Conservation (phyloP, 257 asterid species). For the Thymus mandschuricus region DNA sequence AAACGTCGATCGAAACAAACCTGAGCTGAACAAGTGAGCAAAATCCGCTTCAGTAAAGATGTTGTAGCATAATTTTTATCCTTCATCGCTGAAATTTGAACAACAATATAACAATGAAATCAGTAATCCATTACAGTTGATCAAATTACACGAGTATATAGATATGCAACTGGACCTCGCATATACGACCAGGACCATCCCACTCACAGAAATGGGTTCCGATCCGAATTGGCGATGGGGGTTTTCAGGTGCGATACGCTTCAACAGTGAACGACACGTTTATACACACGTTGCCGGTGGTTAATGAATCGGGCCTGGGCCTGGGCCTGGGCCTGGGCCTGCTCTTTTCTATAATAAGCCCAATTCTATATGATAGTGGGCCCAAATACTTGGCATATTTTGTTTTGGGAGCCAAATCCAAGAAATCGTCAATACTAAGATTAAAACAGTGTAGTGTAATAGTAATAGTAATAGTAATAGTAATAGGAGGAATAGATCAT, state of each 20-base stretch:
- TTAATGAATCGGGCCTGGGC: too few relatives aligned
- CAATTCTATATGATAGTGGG: too few relatives aligned
- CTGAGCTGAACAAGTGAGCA: slow-evolving; percentile 80
- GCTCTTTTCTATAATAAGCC: too few relatives aligned
- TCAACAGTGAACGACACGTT: slow-evolving; percentile 41
- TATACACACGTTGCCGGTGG: too few relatives aligned
- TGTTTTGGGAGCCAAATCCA: too few relatives aligned
- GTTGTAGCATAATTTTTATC: slow-evolving; percentile 66
- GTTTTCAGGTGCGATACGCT: slow-evolving; percentile 20
- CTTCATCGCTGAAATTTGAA: slow-evolving; percentile 59
- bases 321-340: too few relatives aligned
- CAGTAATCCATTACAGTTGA: slow-evolving; percentile 25
- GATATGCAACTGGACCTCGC: slow-evolving; percentile 15
- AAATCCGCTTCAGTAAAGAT: slow-evolving; percentile 60
- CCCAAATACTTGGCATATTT: too few relatives aligned
- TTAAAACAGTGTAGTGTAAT: too few relatives aligned
- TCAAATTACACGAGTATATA: not conserved
- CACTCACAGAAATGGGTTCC: not conserved
- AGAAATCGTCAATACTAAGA: too few relatives aligned
- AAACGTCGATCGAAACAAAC: slow-evolving; percentile 41
- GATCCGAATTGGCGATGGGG: slow-evolving; percentile 4
- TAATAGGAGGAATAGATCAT: too few relatives aligned
- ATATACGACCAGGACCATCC: slow-evolving; percentile 36
- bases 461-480: too few relatives aligned
- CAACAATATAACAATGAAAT: slow-evolving; percentile 33